Evolutionary conservation across 805 yeast genomes (phyloP).

Genomic region (Jamesozyma spencerorum): DNA sequence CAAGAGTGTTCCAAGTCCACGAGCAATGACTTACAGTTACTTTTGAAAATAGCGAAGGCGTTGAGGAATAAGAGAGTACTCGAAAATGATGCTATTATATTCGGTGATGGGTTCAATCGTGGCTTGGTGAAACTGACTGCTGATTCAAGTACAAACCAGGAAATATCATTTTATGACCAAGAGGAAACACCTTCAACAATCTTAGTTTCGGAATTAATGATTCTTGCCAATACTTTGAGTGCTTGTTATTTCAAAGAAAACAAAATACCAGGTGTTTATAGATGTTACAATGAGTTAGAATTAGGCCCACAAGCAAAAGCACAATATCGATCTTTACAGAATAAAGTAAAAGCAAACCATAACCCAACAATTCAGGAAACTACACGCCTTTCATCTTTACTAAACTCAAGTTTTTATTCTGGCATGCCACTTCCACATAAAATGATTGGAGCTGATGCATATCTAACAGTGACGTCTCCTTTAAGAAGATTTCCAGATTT

Average conservation of each 20-base stretch:
- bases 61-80: constrained; percentile 25
- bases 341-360: constrained; percentile 11
- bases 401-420: constrained; percentile 46
- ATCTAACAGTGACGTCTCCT: constrained; percentile 82
- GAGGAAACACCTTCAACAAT: constrained; percentile 41
- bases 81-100: constrained; percentile 33
- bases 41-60: constrained; percentile 24
- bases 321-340: constrained; percentile 20
- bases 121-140: constrained; percentile 17
- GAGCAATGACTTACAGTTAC: constrained; percentile 29
- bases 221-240: constrained; percentile 58
- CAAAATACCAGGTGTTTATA: constrained; percentile 41
- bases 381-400: constrained; percentile 35
- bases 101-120: constrained; percentile 31
- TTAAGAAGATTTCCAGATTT: constrained; percentile 75
- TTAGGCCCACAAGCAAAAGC: constrained; percentile 21
- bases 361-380: constrained; percentile 34
- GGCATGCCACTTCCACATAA: constrained; percentile 42
- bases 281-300: constrained; percentile 30
- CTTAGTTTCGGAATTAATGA: constrained; percentile 80
- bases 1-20: constrained; percentile 3
- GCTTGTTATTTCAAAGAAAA: constrained; percentile 39
- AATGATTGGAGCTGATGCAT: constrained; percentile 52
- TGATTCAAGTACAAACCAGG: constrained; percentile 4
- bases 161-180: constrained; percentile 20